phyloP scores from a whole-genome alignment of 2,329 filamentous ascomycete species.

The Exophiala phaeomuriformis region DNA sequence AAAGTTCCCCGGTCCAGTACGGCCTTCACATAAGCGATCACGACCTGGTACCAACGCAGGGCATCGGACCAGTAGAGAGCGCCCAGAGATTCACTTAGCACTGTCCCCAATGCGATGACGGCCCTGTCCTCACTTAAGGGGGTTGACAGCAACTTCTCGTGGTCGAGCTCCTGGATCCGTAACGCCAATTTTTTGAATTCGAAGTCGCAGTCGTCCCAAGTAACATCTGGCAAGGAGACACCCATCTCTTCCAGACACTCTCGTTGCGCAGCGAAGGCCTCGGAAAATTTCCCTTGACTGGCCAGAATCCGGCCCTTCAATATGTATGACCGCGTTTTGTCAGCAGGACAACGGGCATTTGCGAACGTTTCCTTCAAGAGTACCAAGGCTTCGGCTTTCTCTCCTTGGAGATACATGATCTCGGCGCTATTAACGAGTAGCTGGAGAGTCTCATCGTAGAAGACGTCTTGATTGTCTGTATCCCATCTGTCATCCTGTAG shows the following conservation, averaged over 20 bases:
- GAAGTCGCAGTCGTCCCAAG: slow-evolving; percentile 69
- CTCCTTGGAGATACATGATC: slow-evolving; percentile 70
- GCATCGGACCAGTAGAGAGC: slow-evolving; percentile 56
- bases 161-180: slow-evolving; percentile 54
- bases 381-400: slow-evolving; percentile 58
- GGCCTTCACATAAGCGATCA: slow-evolving; percentile 50
- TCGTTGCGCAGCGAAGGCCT: slow-evolving; percentile 63
- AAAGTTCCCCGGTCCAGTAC: slow-evolving; percentile 51
- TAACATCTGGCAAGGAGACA: slow-evolving; percentile 57
- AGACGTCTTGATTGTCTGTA: slow-evolving; percentile 60
- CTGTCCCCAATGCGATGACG: slow-evolving; percentile 43
- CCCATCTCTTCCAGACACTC: slow-evolving; percentile 64
- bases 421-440: slow-evolving; percentile 74
- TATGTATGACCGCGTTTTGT: slow-evolving; percentile 78
- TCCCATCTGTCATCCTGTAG: slow-evolving; percentile 75
- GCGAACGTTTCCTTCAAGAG: slow-evolving; percentile 64
- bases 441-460: slow-evolving; percentile 77
- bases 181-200: slow-evolving; percentile 60
- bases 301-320: slow-evolving; percentile 72
- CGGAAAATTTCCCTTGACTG: slow-evolving; percentile 62
- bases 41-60: slow-evolving; percentile 52
- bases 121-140: slow-evolving; percentile 39
- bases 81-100: slow-evolving; percentile 52
- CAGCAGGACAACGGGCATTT: slow-evolving; percentile 62
- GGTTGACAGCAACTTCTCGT: slow-evolving; percentile 33